Evolutionary conservation across 1,284 basidiomycete genomes (phyloP).

Genomic region (Boletus sp.): DNA sequence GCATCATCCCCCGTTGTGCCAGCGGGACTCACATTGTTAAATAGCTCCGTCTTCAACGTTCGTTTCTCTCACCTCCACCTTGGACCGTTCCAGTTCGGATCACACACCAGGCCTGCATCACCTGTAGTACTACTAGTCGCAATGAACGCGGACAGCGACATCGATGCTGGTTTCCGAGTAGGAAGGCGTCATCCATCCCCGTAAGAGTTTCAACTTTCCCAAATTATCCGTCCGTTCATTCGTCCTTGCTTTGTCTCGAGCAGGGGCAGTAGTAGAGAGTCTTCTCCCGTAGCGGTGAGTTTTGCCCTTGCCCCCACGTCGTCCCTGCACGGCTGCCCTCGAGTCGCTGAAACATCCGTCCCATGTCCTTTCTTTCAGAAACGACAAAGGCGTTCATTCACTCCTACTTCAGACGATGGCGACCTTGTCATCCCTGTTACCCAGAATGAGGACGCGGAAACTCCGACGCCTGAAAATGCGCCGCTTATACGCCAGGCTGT

Average conservation of each 20-base stretch:
- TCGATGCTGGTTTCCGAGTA: slow-evolving; percentile 15
- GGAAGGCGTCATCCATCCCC: slow-evolving; percentile 21
- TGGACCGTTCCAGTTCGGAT: not conserved
- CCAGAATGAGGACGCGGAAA: slow-evolving; percentile 42
- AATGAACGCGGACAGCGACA: slow-evolving; percentile 22
- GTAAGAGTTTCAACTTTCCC: slow-evolving; percentile 19
- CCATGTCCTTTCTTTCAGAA: slow-evolving; percentile 22
- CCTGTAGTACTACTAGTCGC: not conserved
- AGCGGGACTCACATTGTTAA: no score
- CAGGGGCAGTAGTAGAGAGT: slow-evolving; percentile 57
- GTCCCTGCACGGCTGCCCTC: not conserved
- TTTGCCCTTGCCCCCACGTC: not conserved
- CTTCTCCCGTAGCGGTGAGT: slow-evolving; percentile 45
- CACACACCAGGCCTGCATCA: no score
- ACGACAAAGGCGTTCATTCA: slow-evolving; percentile 43
- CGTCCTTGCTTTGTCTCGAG: slow-evolving; percentile 9
- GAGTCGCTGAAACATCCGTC: not conserved
- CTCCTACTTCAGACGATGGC: slow-evolving; percentile 51
- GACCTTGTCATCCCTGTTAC: slow-evolving; percentile 36
- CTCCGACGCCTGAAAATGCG: slow-evolving; percentile 42
- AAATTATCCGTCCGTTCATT: slow-evolving; percentile 7
- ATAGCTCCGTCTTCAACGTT: no score
- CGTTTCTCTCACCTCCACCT: slow-evolving; percentile 2
- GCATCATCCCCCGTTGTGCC: no score
- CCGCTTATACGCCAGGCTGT: slow-evolving; percentile 55